Evolutionary conservation across 2,329 filamentous ascomycete species (phyloP).

Genomic region (Aspergillus ustus): DNA sequence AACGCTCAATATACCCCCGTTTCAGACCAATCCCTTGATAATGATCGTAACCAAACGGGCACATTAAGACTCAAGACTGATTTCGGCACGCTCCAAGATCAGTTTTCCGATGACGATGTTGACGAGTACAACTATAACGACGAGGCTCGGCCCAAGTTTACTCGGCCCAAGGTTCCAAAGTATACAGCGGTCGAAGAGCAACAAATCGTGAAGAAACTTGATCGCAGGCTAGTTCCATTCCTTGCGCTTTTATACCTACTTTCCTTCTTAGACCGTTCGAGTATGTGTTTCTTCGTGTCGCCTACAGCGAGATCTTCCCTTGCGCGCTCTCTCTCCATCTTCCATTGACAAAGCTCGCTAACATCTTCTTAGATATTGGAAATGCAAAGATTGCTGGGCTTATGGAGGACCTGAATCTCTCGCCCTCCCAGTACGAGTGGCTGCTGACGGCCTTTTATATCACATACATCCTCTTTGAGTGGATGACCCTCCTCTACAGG

Average conservation of each 20-base stretch:
- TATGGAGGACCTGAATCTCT: slow-evolving; percentile 58
- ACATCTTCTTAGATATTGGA: slow-evolving; percentile 54
- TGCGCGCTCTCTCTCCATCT: not conserved
- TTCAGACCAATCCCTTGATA: slow-evolving; percentile 37
- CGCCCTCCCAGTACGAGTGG: slow-evolving; percentile 63
- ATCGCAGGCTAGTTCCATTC: slow-evolving; percentile 77
- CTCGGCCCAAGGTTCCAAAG: slow-evolving; percentile 32
- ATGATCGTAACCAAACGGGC: slow-evolving; percentile 29
- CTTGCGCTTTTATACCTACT: slow-evolving; percentile 82
- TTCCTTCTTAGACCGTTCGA: slow-evolving; percentile 83
- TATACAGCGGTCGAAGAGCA: slow-evolving; percentile 69
- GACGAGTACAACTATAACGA: slow-evolving; percentile 35
- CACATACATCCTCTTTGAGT: slow-evolving; percentile 67
- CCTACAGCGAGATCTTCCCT: not conserved
- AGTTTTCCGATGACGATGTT: slow-evolving; percentile 27
- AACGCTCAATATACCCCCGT: slow-evolving; percentile 39
- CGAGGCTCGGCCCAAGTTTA: slow-evolving; percentile 22
- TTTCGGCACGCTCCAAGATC: slow-evolving; percentile 29
- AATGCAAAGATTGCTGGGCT: slow-evolving; percentile 68
- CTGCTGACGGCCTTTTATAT: slow-evolving; percentile 67
- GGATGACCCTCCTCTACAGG: slow-evolving; percentile 68
- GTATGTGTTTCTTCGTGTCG: slow-evolving; percentile 52
- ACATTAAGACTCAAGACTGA: slow-evolving; percentile 41
- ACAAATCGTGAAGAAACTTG: slow-evolving; percentile 73
- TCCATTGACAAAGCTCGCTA: not conserved